These are phyloP conservation scores for Coemansia sp. DNA, from an alignment of 192 early-diverging fungal species.

Conservation along the genomic window DNA sequence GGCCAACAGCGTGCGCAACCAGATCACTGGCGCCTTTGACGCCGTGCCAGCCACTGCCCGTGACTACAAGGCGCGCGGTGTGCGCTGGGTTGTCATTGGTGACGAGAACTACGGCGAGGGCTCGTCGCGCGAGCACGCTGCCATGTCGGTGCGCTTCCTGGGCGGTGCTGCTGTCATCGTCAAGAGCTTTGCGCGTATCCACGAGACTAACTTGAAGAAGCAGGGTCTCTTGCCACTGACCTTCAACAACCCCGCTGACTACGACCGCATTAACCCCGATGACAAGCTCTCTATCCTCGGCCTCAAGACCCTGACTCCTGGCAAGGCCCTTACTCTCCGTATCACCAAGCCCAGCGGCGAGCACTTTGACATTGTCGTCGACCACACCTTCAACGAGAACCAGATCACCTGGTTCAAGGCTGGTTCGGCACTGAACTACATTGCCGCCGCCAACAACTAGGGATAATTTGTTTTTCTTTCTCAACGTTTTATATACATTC, in stretches of 20 bases:
- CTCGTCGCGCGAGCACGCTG: slow-evolving; percentile 98
- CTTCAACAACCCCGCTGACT: slow-evolving; percentile 92
- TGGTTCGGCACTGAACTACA: slow-evolving; percentile 86
- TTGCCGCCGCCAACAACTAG: slow-evolving; percentile 20
- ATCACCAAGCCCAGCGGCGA: slow-evolving; percentile 82
- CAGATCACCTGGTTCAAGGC: slow-evolving; percentile 99
- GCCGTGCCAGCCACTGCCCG: slow-evolving; percentile 93
- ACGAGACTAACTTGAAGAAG: slow-evolving; percentile 99
- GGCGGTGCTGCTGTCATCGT: slow-evolving; percentile 93
- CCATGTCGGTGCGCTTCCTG: slow-evolving; percentile 95
- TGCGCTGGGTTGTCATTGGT: slow-evolving; percentile 95
- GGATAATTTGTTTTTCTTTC: not conserved
- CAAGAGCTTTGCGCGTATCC: slow-evolving; percentile 98
- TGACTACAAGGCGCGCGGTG: slow-evolving; percentile 88
- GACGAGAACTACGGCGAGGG: slow-evolving; percentile 99
- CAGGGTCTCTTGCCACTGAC: slow-evolving; percentile 97
- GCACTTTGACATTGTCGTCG: slow-evolving; percentile 77
- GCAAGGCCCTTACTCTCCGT: slow-evolving; percentile 83
- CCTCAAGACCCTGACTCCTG: slow-evolving; percentile 80
- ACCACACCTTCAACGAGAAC: slow-evolving; percentile 99
- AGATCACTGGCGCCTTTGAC: slow-evolving; percentile 76
- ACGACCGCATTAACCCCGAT: slow-evolving; percentile 84
- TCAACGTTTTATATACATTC: not conserved
- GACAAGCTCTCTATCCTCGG: slow-evolving; percentile 93
- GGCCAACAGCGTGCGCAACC: slow-evolving; percentile 77